These are phyloP conservation scores for Calonectria henricotiae DNA, from an alignment of 2,329 filamentous ascomycete species.

Conservation along the genomic window DNA sequence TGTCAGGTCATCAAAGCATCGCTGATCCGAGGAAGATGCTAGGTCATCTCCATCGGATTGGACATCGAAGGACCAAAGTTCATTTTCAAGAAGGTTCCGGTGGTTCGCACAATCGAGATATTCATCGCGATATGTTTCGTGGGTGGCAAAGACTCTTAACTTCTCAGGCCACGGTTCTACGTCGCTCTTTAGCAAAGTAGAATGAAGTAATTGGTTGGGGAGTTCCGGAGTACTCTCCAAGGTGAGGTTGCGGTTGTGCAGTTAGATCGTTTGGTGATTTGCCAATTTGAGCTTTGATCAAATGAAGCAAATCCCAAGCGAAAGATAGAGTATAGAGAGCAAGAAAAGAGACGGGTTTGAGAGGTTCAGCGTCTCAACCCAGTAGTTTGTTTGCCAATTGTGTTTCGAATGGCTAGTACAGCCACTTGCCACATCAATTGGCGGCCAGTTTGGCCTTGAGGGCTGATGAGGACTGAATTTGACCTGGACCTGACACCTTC, in stretches of 20 bases:
- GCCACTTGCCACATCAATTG: background rate
- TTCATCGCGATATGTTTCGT: background rate
- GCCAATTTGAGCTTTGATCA: background rate
- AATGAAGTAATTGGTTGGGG: background rate
- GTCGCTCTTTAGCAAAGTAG: background rate
- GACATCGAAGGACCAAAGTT: background rate
- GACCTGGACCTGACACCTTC: background rate
- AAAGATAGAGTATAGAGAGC: background rate
- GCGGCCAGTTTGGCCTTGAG: background rate
- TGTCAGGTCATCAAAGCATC: background rate
- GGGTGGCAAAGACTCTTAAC: background rate
- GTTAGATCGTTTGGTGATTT: background rate
- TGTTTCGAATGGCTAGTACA: background rate
- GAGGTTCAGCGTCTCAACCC: background rate
- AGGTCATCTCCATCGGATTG: background rate
- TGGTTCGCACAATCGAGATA: background rate
- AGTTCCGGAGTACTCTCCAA: background rate
- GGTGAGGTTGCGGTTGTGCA: background rate
- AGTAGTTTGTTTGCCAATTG: background rate
- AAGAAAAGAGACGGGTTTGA: background rate
- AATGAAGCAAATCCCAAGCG: background rate
- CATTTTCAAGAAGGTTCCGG: conserved; percentile 9
- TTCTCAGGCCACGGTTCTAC: background rate
- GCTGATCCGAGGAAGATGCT: background rate
- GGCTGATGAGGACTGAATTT: no score